Base-by-base conservation (phyloP, 805 yeast genomes). In the Saccharomycopsis sp. region DNA sequence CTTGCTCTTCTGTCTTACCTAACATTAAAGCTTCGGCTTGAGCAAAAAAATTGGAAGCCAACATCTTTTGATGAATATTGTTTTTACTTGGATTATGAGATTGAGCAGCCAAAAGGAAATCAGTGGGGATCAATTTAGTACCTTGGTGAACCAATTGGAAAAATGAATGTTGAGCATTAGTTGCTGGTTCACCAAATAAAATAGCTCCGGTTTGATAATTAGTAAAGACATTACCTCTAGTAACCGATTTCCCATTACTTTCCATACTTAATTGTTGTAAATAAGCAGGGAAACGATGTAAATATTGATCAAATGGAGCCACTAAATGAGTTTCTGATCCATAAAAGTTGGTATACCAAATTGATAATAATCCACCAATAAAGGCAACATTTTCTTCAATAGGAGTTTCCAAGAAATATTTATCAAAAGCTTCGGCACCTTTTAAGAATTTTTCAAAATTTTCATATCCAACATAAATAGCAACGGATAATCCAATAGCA, bases 111-210 rank as follows among this genome's bases (percentile, higher is more conserved):
- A 92, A 66, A 59, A 92, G 86, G 70, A 92, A 92, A 64, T 92
- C 98, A 28, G 97, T 69, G 55, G 98, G 98, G 53, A 92, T 92
- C 61, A 88, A 70, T 70, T 92, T 92, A 51, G 97, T 87, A 62
- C 98, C 98, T 71, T 92, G 98, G 69, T 92, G 98, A 45, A 92
- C 95, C 65, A 92, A 76, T 70, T 92, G 98, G 89, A 92, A 92
- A 82, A 92, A 92, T 26, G 96, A 88, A 69, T 92, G 98, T 71
- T 92, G 98, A 41, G 98, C 94, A 63, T 92, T 92, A 46, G 98
- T 92, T 49, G 95, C 92, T 59, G 98, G 97, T 70, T 92, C 98
- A 59, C 98, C 98, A 57, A 92, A 92, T 56, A 92, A 69, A 49
- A 92, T 86, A 46, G 95, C 72, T 54, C 98, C 98, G 36, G 97